Evolutionary conservation across 306 rosid genomes (phyloP).

Genomic region (Quercus mongolica): DNA sequence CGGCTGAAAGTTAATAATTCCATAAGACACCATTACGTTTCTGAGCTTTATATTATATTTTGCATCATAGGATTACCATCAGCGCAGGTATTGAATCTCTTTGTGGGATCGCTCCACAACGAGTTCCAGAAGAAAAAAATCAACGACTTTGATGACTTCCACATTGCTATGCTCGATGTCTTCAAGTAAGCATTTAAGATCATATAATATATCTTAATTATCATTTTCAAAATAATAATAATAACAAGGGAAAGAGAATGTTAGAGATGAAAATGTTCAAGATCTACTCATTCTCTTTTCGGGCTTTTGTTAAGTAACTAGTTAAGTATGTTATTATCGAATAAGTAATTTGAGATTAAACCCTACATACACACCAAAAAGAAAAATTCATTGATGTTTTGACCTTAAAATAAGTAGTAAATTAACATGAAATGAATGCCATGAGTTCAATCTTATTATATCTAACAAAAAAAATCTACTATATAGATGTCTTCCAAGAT

Average conservation of each 20-base stretch:
- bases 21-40: background rate
- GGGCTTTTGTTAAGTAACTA: too few relatives aligned
- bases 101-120: constrained; percentile 29
- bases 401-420: too few relatives aligned
- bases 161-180: constrained; percentile 54
- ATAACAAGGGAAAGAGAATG: background rate
- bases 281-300: too few relatives aligned
- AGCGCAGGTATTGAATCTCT: constrained; percentile 12
- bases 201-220: background rate
- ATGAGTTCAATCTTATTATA: too few relatives aligned
- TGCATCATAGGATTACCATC: constrained; percentile 33
- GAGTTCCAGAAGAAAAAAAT: constrained; percentile 27
- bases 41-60: constrained; percentile 8
- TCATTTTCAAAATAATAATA: background rate
- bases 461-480: too few relatives aligned
- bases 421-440: too few relatives aligned
- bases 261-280: background rate
- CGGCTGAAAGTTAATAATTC: too few relatives aligned
- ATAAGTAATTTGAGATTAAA: too few relatives aligned
- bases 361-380: too few relatives aligned
- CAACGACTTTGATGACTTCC: constrained; percentile 22
- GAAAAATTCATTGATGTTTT: too few relatives aligned
- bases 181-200: constrained; percentile 42
- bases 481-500: too few relatives aligned
- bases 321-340: too few relatives aligned